Base-by-base conservation (phyloP, 306 rosid genomes). In the Cotoneaster glaucophyllus region DNA sequence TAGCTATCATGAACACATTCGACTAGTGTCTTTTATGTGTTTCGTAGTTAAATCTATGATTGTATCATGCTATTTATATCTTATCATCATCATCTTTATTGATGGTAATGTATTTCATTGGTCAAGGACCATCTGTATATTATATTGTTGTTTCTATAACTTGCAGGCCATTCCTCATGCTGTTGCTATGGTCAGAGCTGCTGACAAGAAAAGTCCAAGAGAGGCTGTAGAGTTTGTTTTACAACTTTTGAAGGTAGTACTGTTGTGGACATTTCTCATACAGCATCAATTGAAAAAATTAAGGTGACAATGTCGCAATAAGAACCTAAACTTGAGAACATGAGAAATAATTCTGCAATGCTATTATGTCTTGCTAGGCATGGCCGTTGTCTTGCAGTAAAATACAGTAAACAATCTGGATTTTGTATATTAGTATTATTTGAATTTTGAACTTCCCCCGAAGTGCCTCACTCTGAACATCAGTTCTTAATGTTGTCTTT, bases 161-260 rank as follows among this genome's bases (percentile, higher is more conserved):
- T 80, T 78, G 62, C 81, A 95, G 98, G 98, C 97, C 72, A 92
- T 95, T 82, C 99, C 99, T 65, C 99, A 90, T 79, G 97, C 99
- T 31, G 82, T 95, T 77, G 96, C 99, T 69, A 88, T 81, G 90
- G 93, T 95, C 77, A 85, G 97, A 80, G 83, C 91, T 13, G 85
- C 92, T 0, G 97, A 95, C 87, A 83, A 87, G 83, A 95, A 95
- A 84, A 95, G 99, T 83, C 99, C 99, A 67, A 89, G 93, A 79
- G 99, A 95, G 85, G 97, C 99, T 50, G 89, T 92, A 5, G 99
- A 95, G 79, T 95, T 95, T 85, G 88, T 95, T 77, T 85, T 92
- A 86, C 99, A 92, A 77, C 90, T 95, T 53, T 74, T 95, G 79
- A 92, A 95, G 99, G 99, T 92, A 75, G 28, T 65, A 62, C 52